Base-by-base conservation (phyloP, 345 rosid genomes). In the Psidium guajava region DNA sequence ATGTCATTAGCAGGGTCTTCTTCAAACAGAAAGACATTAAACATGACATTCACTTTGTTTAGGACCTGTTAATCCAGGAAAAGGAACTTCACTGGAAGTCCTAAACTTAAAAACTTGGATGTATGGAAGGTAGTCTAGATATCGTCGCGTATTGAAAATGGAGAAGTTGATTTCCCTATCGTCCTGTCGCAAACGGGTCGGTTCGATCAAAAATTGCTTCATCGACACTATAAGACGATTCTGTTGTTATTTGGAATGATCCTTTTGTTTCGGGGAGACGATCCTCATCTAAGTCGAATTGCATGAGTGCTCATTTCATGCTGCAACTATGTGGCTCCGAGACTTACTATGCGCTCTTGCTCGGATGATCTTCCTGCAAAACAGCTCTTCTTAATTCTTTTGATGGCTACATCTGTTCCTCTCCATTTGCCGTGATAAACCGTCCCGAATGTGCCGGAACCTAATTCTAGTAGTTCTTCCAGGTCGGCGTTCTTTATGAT, bases 351-450 rank as follows among this genome's bases (percentile, higher is more conserved):
- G 83, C 94, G 88, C 87, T 95, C 98, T 92, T 92, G 94, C 92
- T 96, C 98, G 1, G 98, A 97, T 69, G 92, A 88, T 87, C 93
- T 90, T 75, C 97, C 98, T 6, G 91, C 89, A 86, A 97, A 97
- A 88, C 98, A 95, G 77, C 96, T 94, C 52, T 95, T 92, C 89
- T 95, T 97, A 24, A 97, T 97, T 86, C 98, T 91, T 90, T 97
- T 95, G 83, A 97, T 95, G 85, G 98, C 99, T 61, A 97, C 98
- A 89, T 95, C 98, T 56, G 98, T 95, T 83, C 99, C 99, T 87
- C 98, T 94, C 98, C 99, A 97, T 87, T 95, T 97, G 82, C 97
- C 99, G 84, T 92, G 89, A 87, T 93, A 95, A 47, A 97, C 98
- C 32, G 98, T 95, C 88, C 98, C 98, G 88, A 92, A 97, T 83